Conservation (phyloP, 139 green algal species). For the Chlorella sp. region DNA sequence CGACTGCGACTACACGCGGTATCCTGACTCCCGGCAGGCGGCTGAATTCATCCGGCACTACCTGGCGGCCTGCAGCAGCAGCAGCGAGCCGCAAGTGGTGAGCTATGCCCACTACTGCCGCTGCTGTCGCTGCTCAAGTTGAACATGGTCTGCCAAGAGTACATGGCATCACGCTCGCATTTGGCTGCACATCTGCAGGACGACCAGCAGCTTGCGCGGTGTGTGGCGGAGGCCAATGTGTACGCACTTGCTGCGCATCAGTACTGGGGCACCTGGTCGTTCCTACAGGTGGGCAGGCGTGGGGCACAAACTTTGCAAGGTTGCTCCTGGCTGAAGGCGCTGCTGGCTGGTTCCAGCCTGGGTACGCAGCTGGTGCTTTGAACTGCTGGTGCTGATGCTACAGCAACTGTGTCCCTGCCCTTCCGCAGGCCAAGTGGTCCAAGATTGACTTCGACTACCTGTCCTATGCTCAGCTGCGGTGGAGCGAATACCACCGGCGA, state of each 20-base stretch:
- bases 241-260: constrained; percentile 87
- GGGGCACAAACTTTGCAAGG: not conserved
- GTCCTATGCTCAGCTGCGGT: constrained; percentile 66
- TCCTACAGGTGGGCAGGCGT: constrained; percentile 68
- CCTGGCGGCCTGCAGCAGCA: constrained; percentile 40
- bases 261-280: constrained; percentile 94
- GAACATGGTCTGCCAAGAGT: not conserved
- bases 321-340: not conserved
- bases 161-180: not conserved
- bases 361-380: not conserved
- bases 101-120: not conserved
- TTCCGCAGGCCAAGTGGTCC: constrained; percentile 65
- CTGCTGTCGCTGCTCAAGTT: not conserved
- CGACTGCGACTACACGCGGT: constrained; percentile 89
- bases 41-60: constrained; percentile 75
- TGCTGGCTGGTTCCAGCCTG: not conserved
- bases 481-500: constrained; percentile 71
- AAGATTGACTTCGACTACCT: constrained; percentile 94
- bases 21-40: constrained; percentile 26
- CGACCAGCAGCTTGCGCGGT: constrained; percentile 34
- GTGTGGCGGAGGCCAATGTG: constrained; percentile 76
- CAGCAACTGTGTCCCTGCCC: not conserved
- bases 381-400: not conserved
- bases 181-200: constrained; percentile 24
- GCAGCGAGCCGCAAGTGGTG: not conserved